Evolutionary conservation across 2,329 filamentous ascomycete genomes (phyloP), one percentile per base, ranked within the genome.

Genomic region (Fusarium papillatum): DNA sequence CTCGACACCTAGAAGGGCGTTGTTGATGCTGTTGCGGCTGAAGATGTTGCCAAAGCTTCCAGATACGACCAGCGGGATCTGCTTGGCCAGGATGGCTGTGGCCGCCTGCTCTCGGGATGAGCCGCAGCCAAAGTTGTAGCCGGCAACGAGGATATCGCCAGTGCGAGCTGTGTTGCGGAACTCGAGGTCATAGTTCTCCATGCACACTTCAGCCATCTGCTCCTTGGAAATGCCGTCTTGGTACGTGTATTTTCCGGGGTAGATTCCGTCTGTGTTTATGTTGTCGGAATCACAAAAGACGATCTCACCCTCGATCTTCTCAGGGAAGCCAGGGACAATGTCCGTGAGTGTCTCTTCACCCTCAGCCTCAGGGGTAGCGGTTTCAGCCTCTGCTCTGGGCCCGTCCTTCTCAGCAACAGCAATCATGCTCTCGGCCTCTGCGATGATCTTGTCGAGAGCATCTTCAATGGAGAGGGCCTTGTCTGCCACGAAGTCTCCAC

Each of bases 181-280:
- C 0, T 87, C 82, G 0, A 89, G 85, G 82, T 98, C 96, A 85
- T 98, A 98, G 88, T 98, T 98, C 82, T 94, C 90, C 95, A 98
- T 98, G 84, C 94, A 96, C 1, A 96, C 95, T 76, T 94, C 87
- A 0, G 95, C 95, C 96, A 98, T 98, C 68, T 91, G 91, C 72
- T 95, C 93, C 1, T 85, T 87, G 0, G 94, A 86, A 1, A 98
- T 88, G 79, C 94, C 90, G 81, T 98, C 96, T 82, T 97, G 95
- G 84, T 98, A 98, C 0, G 96, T 98, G 83, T 95, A 95, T 82
- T 96, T 95, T 7, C 95, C 80, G 76, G 95, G 94, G 83, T 98
- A 98, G 82, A 98, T 98, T 66, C 90, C 93, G 81, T 98, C 96
- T 0, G 96, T 98, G 85, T 97, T 95, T 82, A 98, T 91, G 85